Conservation (phyloP, 345 rosid genomes). For the Arabis alpina region DNA sequence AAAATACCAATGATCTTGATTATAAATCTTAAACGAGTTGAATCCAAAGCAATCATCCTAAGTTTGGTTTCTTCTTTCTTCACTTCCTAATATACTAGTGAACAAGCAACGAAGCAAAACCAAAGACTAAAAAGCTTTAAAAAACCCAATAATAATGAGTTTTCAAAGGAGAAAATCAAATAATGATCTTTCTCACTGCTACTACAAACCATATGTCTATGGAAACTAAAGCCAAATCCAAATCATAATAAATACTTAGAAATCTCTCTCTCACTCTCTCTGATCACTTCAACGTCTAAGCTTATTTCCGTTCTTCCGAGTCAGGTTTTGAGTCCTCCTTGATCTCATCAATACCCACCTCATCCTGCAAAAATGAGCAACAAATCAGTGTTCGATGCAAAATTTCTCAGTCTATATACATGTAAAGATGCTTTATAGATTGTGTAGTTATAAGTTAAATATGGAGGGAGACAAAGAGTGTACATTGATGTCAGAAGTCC, state of each 20-base stretch:
- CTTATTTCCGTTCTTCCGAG: slow-evolving; percentile 52
- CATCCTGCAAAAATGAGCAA: slow-evolving; percentile 55
- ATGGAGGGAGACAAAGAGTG: slow-evolving; percentile 9
- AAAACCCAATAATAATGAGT: slow-evolving; percentile 6
- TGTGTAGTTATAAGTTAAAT: neutral
- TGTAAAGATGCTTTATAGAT: slow-evolving; percentile 8
- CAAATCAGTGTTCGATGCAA: neutral
- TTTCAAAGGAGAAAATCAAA: slow-evolving; percentile 22
- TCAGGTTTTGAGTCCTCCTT: slow-evolving; percentile 82
- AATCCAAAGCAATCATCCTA: neutral
- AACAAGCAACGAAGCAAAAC: slow-evolving; percentile 7
- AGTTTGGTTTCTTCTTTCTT: slow-evolving; percentile 4
- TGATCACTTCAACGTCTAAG: slow-evolving; percentile 25
- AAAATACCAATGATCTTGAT: too few species aligned
- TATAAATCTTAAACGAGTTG: slow-evolving; percentile 11
- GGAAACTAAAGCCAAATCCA: slow-evolving; percentile 28
- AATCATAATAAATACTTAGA: slow-evolving; percentile 23
- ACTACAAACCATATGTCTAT: slow-evolving; percentile 35
- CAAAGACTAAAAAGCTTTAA: slow-evolving; percentile 7
- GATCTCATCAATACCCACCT: slow-evolving; percentile 78
- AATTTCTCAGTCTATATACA: neutral
- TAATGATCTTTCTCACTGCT: slow-evolving; percentile 25
- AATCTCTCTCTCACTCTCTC: slow-evolving; percentile 9
- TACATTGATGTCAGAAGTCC: slow-evolving; percentile 96
- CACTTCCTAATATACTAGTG: neutral